Conservation (phyloP, 305 asterid genomes). For the Fraxinus paxiana region DNA sequence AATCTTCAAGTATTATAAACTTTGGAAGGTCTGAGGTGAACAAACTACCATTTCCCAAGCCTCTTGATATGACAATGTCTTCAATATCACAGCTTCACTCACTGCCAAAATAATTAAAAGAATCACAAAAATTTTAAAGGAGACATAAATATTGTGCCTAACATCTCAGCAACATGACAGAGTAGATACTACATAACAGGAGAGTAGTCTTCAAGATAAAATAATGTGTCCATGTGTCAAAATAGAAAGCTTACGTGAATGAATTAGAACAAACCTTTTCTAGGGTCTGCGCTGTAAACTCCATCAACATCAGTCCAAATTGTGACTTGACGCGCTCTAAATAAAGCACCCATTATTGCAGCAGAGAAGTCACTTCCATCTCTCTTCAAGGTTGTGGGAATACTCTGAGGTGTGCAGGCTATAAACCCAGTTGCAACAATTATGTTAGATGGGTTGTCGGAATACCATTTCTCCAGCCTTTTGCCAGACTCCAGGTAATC, state of each 20-base stretch:
- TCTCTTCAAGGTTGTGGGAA: slow-evolving; percentile 94
- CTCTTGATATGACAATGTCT: slow-evolving; percentile 90
- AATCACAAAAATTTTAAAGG: slow-evolving; percentile 3
- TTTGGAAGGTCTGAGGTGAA: slow-evolving; percentile 21
- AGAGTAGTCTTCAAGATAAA: not conserved
- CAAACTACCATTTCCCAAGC: slow-evolving; percentile 95
- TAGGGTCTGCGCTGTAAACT: slow-evolving; percentile 93
- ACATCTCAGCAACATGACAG: slow-evolving; percentile 6
- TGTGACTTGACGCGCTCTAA: slow-evolving; percentile 85
- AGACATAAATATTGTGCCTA: not conserved
- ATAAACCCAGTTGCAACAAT: slow-evolving; percentile 93
- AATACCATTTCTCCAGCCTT: slow-evolving; percentile 81
- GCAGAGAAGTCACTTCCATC: slow-evolving; percentile 99
- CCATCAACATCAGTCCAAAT: slow-evolving; percentile 99
- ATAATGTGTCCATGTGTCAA: not conserved
- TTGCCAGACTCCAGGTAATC: slow-evolving; percentile 70
- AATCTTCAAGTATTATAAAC: slow-evolving; percentile 12
- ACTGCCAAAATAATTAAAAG: slow-evolving; percentile 44
- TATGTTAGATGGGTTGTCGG: slow-evolving; percentile 56
- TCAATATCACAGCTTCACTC: slow-evolving; percentile 92
- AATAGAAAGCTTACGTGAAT: slow-evolving; percentile 13
- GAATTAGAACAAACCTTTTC: slow-evolving; percentile 62
- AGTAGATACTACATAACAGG: not conserved
- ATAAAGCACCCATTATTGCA: slow-evolving; percentile 91
- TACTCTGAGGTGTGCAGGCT: slow-evolving; percentile 79